These are phyloP conservation scores for Sanguinoderma infundibulare DNA, from an alignment of 1,284 basidiomycete species.

Conservation along the genomic window DNA sequence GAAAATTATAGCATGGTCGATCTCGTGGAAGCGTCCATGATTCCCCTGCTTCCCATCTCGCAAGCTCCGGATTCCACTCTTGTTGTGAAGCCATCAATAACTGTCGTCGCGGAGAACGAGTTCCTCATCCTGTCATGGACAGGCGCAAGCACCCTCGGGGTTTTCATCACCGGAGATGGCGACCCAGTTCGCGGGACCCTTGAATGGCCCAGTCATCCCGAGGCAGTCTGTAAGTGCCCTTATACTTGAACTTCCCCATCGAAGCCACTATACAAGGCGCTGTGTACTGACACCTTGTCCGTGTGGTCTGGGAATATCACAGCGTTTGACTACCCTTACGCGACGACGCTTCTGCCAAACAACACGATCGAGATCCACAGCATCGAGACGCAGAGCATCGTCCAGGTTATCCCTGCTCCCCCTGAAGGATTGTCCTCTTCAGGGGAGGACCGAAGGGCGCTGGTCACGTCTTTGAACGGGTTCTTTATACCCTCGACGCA, in stretches of 20 bases:
- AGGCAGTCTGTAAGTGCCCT: conserved; percentile 70
- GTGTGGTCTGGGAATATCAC: not conserved
- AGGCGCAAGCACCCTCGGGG: conserved; percentile 75
- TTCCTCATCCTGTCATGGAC: conserved; percentile 83
- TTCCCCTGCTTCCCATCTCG: conserved; percentile 77
- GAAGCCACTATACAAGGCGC: not conserved
- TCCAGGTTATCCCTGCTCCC: conserved; percentile 71
- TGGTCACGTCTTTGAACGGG: conserved; percentile 54
- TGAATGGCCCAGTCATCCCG: conserved; percentile 82
- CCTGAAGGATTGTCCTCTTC: conserved; percentile 32
- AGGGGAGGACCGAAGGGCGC: conserved; percentile 28
- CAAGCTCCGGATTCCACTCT: conserved; percentile 56
- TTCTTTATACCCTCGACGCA: conserved; percentile 68
- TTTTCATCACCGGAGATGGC: conserved; percentile 84
- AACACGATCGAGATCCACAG: conserved; percentile 83
- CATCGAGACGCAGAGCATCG: conserved; percentile 74
- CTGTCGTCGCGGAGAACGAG: conserved; percentile 76
- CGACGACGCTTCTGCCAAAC: conserved; percentile 80
- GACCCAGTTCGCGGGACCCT: conserved; percentile 90
- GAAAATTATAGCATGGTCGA: conserved; percentile 80
- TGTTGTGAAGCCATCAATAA: conserved; percentile 71
- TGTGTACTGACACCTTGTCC: not conserved
- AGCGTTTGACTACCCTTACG: conserved; percentile 85
- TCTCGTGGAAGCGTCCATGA: conserved; percentile 66
- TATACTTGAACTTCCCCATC: not conserved